phyloP scores from a whole-genome alignment of 805 yeast species.

The Yamadazyma tumulicola region DNA sequence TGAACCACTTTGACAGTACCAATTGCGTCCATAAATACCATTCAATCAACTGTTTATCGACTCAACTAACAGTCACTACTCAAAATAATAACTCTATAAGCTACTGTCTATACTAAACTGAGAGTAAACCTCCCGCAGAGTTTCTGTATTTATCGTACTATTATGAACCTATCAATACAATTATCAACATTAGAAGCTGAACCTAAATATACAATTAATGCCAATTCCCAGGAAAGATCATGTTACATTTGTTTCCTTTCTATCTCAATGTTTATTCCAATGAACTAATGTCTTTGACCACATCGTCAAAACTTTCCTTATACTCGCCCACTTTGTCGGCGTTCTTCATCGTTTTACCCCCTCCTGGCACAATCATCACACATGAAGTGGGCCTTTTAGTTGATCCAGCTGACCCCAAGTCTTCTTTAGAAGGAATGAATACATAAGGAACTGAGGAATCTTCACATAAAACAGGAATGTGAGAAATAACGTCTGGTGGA shows the following conservation, averaged over 20 bases:
- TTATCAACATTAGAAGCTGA: slow-evolving; percentile 1
- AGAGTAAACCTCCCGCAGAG: too few relatives aligned
- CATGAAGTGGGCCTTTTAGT: slow-evolving; percentile 99
- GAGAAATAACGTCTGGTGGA: slow-evolving; percentile 96
- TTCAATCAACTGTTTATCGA: too few relatives aligned
- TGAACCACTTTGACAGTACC: too few relatives aligned
- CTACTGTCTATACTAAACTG: too few relatives aligned
- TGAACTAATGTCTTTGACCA: slow-evolving; percentile 80
- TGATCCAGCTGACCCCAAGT: slow-evolving; percentile 97
- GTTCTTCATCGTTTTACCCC: slow-evolving; percentile 76
- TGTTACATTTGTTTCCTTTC: background rate
- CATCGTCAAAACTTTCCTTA: slow-evolving; percentile 88
- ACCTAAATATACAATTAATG: slow-evolving; percentile 1
- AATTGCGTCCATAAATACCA: too few relatives aligned
- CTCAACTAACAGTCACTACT: too few relatives aligned
- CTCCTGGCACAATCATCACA: slow-evolving; percentile 96
- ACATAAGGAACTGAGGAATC: slow-evolving; percentile 87
- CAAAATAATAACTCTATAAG: too few relatives aligned
- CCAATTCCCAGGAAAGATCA: background rate
- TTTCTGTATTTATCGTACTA: background rate
- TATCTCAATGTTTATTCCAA: slow-evolving; percentile 18
- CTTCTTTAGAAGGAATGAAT: slow-evolving; percentile 96
- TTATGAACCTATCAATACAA: slow-evolving; percentile 1
- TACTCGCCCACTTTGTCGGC: slow-evolving; percentile 74
- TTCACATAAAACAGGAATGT: slow-evolving; percentile 95